Evolutionary conservation across 2,329 filamentous ascomycete species (phyloP).

Genomic region (Dactylellina cionopaga): DNA sequence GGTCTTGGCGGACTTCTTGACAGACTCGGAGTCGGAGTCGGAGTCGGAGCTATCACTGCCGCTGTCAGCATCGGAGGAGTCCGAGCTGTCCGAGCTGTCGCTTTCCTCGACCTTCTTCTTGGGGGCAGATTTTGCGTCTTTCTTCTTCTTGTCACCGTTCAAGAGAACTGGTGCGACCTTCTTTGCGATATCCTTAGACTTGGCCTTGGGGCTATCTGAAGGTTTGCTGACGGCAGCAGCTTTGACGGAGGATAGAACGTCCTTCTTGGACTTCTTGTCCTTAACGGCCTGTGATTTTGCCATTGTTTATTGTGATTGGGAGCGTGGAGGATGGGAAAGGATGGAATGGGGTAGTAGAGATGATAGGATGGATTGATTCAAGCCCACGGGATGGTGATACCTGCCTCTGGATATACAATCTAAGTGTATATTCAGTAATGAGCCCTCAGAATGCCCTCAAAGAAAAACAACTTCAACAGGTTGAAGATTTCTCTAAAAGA

Average conservation of each 20-base stretch:
- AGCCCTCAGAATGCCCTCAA: slow-evolving; percentile 53
- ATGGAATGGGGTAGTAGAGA: not conserved
- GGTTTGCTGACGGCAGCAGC: slow-evolving; percentile 74
- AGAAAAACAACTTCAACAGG: slow-evolving; percentile 22
- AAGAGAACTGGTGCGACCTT: slow-evolving; percentile 64
- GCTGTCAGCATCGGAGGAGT: no score
- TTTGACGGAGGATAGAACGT: slow-evolving; percentile 70
- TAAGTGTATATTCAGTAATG: slow-evolving; percentile 42
- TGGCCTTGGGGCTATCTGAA: slow-evolving; percentile 71
- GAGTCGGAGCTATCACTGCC: slow-evolving; percentile 57
- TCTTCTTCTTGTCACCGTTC: slow-evolving; percentile 60
- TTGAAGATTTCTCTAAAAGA: slow-evolving; percentile 41
- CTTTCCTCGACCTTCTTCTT: slow-evolving; percentile 59
- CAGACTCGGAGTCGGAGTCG: slow-evolving; percentile 60
- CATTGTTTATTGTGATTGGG: slow-evolving; percentile 64
- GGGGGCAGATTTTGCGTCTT: slow-evolving; percentile 20
- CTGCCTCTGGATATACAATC: slow-evolving; percentile 49
- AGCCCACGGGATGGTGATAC: slow-evolving; percentile 49
- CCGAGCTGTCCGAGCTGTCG: slow-evolving; percentile 53
- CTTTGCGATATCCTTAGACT: slow-evolving; percentile 75
- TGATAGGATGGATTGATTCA: slow-evolving; percentile 18
- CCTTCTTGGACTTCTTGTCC: slow-evolving; percentile 67
- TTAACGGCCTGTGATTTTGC: slow-evolving; percentile 68
- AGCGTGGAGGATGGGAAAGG: not conserved
- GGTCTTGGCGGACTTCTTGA: slow-evolving; percentile 54